phyloP scores from a whole-genome alignment of 192 early-diverging fungal species.

The Dispira simplex region DNA sequence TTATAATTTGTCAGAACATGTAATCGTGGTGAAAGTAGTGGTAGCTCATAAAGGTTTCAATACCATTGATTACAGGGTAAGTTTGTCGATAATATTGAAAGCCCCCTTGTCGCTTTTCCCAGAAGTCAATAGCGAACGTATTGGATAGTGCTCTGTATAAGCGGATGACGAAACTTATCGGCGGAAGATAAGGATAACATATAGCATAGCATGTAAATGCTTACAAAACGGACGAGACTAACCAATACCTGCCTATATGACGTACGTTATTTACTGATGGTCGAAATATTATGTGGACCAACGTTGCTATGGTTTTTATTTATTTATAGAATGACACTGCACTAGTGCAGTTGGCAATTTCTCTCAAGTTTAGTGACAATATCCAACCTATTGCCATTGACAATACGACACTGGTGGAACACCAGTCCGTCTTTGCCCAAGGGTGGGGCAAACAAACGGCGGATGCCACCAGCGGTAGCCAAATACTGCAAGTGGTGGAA shows the following conservation, averaged over 20 bases:
- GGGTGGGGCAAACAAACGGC: constrained; percentile 25
- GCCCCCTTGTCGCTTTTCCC: background rate
- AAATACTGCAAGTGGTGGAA: constrained; percentile 22
- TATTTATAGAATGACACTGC: constrained; percentile 20
- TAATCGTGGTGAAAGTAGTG: background rate
- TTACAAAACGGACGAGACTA: background rate
- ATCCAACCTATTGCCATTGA: constrained; percentile 17
- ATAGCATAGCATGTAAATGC: background rate
- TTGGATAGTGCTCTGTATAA: background rate
- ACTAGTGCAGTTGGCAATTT: constrained; percentile 16
- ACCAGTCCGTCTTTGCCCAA: constrained; percentile 17
- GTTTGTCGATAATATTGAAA: background rate
- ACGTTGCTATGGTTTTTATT: background rate
- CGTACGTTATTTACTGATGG: too few relatives aligned
- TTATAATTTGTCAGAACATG: background rate
- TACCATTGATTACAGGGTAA: background rate
- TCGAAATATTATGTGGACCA: too few relatives aligned
- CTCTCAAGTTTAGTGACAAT: constrained; percentile 12
- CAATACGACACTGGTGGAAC: constrained; percentile 10
- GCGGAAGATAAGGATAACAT: background rate
- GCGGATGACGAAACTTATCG: background rate
- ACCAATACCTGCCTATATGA: background rate
- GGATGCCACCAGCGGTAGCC: constrained; percentile 4
- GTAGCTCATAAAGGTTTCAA: background rate
- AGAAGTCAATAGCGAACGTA: background rate